phyloP scores from a whole-genome alignment of 2,329 filamentous ascomycete genomes.

The Epichloe gansuensis region DNA sequence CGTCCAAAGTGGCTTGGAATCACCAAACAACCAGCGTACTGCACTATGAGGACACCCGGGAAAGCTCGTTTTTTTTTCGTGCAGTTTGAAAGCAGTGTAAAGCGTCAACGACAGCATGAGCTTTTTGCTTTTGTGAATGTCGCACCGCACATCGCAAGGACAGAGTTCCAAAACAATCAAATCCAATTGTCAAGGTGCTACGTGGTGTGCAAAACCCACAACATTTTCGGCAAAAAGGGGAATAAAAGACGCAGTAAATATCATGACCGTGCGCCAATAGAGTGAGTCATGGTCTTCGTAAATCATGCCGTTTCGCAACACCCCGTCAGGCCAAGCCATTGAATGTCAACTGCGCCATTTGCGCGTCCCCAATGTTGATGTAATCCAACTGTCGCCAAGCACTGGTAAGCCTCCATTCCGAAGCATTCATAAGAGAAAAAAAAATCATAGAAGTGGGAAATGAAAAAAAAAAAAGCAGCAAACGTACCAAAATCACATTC shows the following conservation, averaged over 20 bases:
- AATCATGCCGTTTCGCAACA: background rate
- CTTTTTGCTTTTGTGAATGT: background rate
- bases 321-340: conserved; percentile 20
- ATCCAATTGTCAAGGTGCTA: background rate
- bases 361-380: conserved; percentile 26
- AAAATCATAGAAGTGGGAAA: background rate
- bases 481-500: conserved; percentile 22
- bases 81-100: no score
- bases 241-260: background rate
- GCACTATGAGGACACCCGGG: no score
- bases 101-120: background rate
- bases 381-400: conserved; percentile 26
- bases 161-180: no score
- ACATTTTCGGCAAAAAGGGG: background rate
- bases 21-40: no score
- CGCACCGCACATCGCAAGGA: no score
- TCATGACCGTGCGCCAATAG: background rate
- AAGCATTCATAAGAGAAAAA: background rate
- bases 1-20: no score
- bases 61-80: no score
- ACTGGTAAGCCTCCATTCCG: conserved; percentile 8
- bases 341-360: conserved; percentile 23
- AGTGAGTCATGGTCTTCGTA: background rate
- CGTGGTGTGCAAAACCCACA: background rate
- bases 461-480: background rate